phyloP scores from a whole-genome alignment of 495 filamentous ascomycete genomes.

The Xylaria acuta region DNA sequence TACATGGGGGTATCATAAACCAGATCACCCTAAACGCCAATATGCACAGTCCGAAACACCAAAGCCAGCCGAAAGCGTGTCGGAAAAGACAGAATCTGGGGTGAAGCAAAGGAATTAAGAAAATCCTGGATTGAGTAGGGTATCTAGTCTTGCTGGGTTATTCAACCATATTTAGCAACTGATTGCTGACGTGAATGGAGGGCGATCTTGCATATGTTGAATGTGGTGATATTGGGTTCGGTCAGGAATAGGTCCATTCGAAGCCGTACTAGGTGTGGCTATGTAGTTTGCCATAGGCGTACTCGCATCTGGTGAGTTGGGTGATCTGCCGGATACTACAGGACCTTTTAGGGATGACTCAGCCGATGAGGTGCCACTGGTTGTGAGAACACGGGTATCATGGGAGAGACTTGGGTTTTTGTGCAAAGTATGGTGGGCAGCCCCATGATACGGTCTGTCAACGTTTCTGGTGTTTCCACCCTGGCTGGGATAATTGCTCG shows the following conservation, averaged over 20 bases:
- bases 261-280: conserved; percentile 48
- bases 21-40: conserved; percentile 29
- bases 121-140: neutral
- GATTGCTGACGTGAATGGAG: conserved; percentile 49
- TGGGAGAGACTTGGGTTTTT: conserved; percentile 47
- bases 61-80: conserved; percentile 13
- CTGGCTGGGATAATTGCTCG: conserved; percentile 41
- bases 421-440: conserved; percentile 49
- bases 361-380: conserved; percentile 42
- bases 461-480: conserved; percentile 46
- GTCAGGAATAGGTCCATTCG: conserved; percentile 39
- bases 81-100: conserved; percentile 27
- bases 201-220: conserved; percentile 45
- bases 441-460: conserved; percentile 42
- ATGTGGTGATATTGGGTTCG: conserved; percentile 39
- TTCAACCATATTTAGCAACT: conserved; percentile 30
- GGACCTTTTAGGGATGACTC: conserved; percentile 38
- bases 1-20: conserved; percentile 39
- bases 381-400: conserved; percentile 29
- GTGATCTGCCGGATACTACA: conserved; percentile 29
- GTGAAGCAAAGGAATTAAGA: conserved; percentile 22
- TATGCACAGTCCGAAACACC: conserved; percentile 38
- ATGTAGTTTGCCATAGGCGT: conserved; percentile 35
- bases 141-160: neutral
- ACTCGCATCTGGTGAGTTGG: conserved; percentile 34